Percentiles rank a stretch among this genome's conserved stretches.
Conservation (phyloP, 768 basidiomycete species). For the Amanita fuliginea region DNA sequence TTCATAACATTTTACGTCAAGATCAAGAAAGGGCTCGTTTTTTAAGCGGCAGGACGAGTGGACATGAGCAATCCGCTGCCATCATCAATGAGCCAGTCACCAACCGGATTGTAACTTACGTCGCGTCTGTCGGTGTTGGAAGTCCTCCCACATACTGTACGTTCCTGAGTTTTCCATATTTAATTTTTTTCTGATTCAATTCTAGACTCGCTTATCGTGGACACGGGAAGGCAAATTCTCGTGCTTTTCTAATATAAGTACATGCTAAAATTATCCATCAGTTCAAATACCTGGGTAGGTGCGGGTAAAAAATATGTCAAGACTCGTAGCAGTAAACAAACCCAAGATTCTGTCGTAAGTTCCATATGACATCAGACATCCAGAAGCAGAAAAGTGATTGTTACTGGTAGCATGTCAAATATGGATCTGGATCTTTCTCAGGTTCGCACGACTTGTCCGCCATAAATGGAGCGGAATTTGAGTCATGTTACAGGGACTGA, state of each 20-base stretch:
- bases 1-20: too few species aligned
- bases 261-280: background rate
- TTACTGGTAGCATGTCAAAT: slow-evolving; percentile 32
- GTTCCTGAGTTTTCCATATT: background rate
- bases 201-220: background rate
- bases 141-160: slow-evolving; percentile 1
- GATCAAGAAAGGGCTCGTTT: too few species aligned
- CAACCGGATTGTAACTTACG: background rate
- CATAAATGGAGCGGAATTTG: background rate
- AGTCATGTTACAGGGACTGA: slow-evolving; percentile 23
- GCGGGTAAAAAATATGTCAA: slow-evolving; percentile 30
- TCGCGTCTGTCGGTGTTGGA: background rate
- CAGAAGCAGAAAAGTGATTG: background rate
- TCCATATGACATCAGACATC: background rate
- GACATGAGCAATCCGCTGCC: too few species aligned
- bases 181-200: background rate
- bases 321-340: slow-evolving; percentile 40
- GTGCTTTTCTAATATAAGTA: background rate
- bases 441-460: slow-evolving; percentile 20
- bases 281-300: slow-evolving; percentile 45
- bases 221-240: background rate
- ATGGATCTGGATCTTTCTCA: slow-evolving; percentile 52
- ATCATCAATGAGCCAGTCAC: background rate
- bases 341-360: slow-evolving; percentile 36
- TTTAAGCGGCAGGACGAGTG: too few species aligned